These are phyloP conservation scores for Fraxinus angustifolia DNA, from an alignment of 305 asterid species.

Conservation along the genomic window DNA sequence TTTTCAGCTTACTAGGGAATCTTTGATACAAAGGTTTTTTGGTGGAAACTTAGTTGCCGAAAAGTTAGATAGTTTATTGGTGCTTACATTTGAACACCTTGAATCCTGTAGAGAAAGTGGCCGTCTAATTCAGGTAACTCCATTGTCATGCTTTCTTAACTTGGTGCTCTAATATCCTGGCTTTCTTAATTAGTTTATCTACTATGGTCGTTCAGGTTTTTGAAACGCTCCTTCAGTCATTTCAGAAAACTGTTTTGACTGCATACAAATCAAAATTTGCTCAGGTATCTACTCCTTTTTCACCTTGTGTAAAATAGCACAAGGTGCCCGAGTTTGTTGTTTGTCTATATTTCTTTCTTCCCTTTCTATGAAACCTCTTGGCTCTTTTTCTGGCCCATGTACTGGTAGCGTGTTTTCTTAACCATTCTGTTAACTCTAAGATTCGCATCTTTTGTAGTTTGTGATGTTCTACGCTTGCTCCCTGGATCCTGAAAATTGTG, in stretches of 20 bases:
- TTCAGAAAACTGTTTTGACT: constrained; percentile 74
- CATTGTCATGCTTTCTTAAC: background rate
- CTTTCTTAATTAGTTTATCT: constrained; percentile 14
- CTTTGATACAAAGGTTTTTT: constrained; percentile 43
- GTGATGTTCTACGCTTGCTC: constrained; percentile 92
- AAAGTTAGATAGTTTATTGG: constrained; percentile 78
- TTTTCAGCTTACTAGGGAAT: constrained; percentile 60
- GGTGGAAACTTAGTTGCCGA: constrained; percentile 55
- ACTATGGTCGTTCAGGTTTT: constrained; percentile 56
- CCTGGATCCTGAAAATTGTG: constrained; percentile 84
- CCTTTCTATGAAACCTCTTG: background rate
- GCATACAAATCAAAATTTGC: constrained; percentile 85
- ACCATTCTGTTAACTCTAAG: background rate
- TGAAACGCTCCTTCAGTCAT: constrained; percentile 75
- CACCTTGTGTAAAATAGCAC: background rate
- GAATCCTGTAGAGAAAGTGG: constrained; percentile 55
- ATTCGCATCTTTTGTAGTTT: constrained; percentile 54
- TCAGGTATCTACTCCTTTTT: constrained; percentile 53
- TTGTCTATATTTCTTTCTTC: background rate
- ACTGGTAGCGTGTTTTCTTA: background rate
- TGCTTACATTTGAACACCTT: constrained; percentile 71
- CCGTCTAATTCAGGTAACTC: constrained; percentile 57
- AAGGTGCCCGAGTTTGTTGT: background rate
- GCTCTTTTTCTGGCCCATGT: constrained; percentile 3
- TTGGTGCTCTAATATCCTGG: background rate